Conservation (phyloP, 495 filamentous ascomycete genomes). For the Staphylotrichum longicolle region DNA sequence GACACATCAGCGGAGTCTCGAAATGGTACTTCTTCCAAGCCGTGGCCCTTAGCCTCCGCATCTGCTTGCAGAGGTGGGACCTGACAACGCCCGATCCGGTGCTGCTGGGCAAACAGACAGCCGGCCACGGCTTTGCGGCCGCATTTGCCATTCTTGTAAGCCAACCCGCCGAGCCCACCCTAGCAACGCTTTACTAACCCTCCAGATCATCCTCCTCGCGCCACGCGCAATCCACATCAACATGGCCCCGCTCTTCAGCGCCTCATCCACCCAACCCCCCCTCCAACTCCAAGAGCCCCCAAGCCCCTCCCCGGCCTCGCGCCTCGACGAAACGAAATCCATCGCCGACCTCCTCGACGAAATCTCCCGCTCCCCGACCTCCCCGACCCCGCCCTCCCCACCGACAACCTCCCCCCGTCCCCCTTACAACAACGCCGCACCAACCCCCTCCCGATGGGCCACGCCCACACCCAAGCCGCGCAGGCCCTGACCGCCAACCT, state of each 20-base stretch:
- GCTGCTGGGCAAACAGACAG: conserved; percentile 40
- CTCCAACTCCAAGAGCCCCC: conserved; percentile 3
- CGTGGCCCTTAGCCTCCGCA: conserved; percentile 58
- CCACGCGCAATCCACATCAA: conserved; percentile 52
- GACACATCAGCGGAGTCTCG: conserved; percentile 60
- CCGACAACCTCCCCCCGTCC: conserved; percentile 5
- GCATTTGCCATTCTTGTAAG: conserved; percentile 57
- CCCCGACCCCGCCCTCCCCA: conserved; percentile 39
- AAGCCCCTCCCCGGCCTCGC: background rate
- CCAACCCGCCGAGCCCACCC: conserved; percentile 20
- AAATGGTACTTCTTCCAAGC: conserved; percentile 70
- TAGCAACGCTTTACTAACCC: conserved; percentile 26
- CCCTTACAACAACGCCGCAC: background rate
- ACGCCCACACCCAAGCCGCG: conserved; percentile 18
- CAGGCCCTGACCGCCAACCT: conserved; percentile 13
- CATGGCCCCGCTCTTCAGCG: conserved; percentile 57
- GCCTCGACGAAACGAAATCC: conserved; percentile 30
- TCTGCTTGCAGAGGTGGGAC: conserved; percentile 49
- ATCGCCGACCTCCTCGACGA: conserved; percentile 46
- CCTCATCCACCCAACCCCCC: conserved; percentile 25
- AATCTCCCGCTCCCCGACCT: conserved; percentile 39
- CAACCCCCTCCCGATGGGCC: conserved; percentile 20
- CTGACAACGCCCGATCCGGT: conserved; percentile 43
- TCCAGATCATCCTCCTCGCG: conserved; percentile 46
- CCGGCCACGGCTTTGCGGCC: conserved; percentile 57